Conservation (phyloP, 2,329 filamentous ascomycete species). For the Ophiostoma novo-ulmi region DNA sequence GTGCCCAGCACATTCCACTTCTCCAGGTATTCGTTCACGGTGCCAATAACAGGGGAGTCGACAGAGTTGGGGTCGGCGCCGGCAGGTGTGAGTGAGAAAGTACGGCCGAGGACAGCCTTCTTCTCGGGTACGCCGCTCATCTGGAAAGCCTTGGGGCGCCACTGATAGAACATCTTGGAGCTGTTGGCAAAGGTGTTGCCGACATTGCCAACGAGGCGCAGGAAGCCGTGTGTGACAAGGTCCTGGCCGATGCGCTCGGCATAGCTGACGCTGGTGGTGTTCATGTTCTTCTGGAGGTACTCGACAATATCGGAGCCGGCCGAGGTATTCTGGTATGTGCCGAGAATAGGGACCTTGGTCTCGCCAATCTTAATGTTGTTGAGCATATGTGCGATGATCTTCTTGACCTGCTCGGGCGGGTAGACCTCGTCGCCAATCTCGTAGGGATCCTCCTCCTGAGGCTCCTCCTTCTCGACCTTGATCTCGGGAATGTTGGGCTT, state of each 20-base stretch:
- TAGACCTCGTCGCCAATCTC: conserved; percentile 91
- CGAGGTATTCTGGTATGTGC: conserved; percentile 90
- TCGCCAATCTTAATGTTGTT: conserved; percentile 82
- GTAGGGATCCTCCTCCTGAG: conserved; percentile 68
- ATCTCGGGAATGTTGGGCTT: conserved; percentile 65
- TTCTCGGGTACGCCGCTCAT: conserved; percentile 83
- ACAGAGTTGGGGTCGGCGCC: conserved; percentile 42
- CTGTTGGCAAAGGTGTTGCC: conserved; percentile 96
- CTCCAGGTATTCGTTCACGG: conserved; percentile 81
- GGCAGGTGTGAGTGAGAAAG: conserved; percentile 62
- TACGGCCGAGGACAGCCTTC: conserved; percentile 66
- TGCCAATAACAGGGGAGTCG: conserved; percentile 78
- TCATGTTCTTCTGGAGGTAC: conserved; percentile 86
- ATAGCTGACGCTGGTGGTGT: conserved; percentile 76
- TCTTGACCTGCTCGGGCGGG: conserved; percentile 79
- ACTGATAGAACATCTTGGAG: conserved; percentile 95
- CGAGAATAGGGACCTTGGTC: conserved; percentile 90
- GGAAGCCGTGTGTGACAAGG: conserved; percentile 75
- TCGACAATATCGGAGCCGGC: conserved; percentile 90
- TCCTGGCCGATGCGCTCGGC: conserved; percentile 95
- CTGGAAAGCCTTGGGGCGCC: conserved; percentile 88
- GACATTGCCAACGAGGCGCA: conserved; percentile 88
- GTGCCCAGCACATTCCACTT: conserved; percentile 93
- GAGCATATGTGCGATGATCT: conserved; percentile 80
- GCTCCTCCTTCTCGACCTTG: conserved; percentile 68